Evolutionary conservation across 306 rosid genomes (phyloP).

Genomic region (Quillaja saponaria): DNA sequence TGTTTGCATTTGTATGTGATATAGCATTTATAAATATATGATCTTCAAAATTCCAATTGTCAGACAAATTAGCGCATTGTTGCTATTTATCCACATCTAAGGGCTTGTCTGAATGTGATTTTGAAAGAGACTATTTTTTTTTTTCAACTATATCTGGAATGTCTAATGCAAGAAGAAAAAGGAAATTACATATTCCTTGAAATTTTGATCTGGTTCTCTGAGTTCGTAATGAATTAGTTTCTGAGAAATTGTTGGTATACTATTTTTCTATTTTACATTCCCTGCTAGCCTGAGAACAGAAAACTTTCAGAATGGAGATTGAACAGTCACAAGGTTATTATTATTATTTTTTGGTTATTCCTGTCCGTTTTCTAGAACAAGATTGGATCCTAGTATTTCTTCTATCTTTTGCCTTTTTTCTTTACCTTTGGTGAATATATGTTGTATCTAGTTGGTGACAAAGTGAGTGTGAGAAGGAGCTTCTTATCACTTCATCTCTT

Average conservation of each 20-base stretch:
- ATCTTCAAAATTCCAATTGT: no score
- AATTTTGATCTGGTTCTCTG: no score
- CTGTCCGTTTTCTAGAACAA: background rate
- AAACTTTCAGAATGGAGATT: background rate
- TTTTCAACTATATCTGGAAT: no score
- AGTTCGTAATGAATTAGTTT: no score
- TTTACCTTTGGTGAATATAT: background rate
- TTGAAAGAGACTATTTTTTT: background rate
- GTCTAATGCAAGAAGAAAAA: no score
- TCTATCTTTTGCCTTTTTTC: background rate
- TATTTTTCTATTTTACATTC: no score
- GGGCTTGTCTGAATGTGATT: conserved; percentile 5
- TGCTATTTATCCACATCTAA: background rate
- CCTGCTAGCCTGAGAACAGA: no score
- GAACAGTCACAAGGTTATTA: background rate
- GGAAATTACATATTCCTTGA: no score
- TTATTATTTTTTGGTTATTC: conserved; percentile 10
- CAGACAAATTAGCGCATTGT: no score
- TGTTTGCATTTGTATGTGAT: conserved; percentile 12
- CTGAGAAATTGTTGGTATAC: no score
- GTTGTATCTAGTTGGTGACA: no score
- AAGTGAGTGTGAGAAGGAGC: no score
- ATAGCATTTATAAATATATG: conserved; percentile 9
- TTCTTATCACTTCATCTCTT: background rate
- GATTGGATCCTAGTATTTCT: background rate